Evolutionary conservation across 305 asterid genomes (phyloP), one percentile per base, ranked within the genome.

Genomic region (Solanum chacoense): DNA sequence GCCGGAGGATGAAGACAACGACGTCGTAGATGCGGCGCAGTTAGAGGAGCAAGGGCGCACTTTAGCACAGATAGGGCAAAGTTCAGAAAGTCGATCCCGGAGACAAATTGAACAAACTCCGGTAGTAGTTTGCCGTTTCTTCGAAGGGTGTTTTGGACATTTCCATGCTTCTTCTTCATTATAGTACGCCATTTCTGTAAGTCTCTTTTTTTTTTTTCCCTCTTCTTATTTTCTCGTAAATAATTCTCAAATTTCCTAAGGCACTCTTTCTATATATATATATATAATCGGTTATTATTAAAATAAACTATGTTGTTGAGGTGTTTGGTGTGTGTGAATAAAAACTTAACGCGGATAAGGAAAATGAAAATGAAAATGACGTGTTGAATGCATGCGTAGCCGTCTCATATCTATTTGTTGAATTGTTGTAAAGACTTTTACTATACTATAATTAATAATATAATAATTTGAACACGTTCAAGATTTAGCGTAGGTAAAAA

Each of bases 31-130:
- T 10, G 91, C 36, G 50, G 91, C 13, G 87, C 89, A 74, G 73
- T 55, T 91, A 89, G 96, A 96, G 13, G 91, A 88, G 65, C 98
- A 96, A 87, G 97, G 98, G 94, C 96, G 98, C 34, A 88, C 88
- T 72, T 90, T 84, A 81, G 91, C 95, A 91, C 98, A 96, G 88
- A 91, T 88, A 24, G 98, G 97, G 90, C 98, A 95, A 91, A 96
- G 98, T 59, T 36, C 69, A 87, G 83, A 90, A 84, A 96, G 96
- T 67, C 98, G 96, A 84, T 96, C 97, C 78, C 94, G 96, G 91
- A 96, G 97, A 90, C 98, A 96, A 85, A 93, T 80, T 5, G 98
- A 95, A 88, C 98, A 96, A 88, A 96, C 84, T 63, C 98, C 96
- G 91, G 91, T 35, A 20, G 42, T 34, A 34, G 14, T 91, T 76